Evolutionary conservation across 495 filamentous ascomycete genomes (phyloP).

Genomic region (Poronia punctata): DNA sequence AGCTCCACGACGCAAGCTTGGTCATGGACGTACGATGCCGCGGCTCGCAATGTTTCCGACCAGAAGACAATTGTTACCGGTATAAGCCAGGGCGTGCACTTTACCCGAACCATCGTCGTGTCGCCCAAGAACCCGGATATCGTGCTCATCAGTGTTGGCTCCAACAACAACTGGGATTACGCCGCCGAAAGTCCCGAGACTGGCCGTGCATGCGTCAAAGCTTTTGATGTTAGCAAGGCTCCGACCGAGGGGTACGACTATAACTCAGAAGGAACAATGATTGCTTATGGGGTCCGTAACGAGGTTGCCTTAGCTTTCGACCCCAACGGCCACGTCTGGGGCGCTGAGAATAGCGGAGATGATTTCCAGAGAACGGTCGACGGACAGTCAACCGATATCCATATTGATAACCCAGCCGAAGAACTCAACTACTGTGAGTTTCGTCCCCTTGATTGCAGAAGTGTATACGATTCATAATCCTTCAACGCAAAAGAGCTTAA

Average conservation of each 20-base stretch:
- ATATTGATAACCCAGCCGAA: conserved; percentile 62
- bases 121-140: conserved; percentile 38
- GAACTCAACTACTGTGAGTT: conserved; percentile 61
- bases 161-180: conserved; percentile 50
- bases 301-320: conserved; percentile 58
- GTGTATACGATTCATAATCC: no score
- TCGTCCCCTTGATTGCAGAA: conserved; percentile 13
- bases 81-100: conserved; percentile 52
- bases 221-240: conserved; percentile 48
- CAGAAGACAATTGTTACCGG: conserved; percentile 44
- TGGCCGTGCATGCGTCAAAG: conserved; percentile 54
- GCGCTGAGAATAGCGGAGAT: conserved; percentile 61
- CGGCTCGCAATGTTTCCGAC: conserved; percentile 33
- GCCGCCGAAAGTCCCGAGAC: conserved; percentile 36
- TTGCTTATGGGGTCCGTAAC: conserved; percentile 64
- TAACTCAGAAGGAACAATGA: conserved; percentile 42
- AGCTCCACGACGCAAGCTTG: conserved; percentile 49
- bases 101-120: conserved; percentile 51
- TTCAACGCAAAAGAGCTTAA: conserved; percentile 5
- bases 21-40: conserved; percentile 53
- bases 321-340: conserved; percentile 49
- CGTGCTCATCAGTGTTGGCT: conserved; percentile 53
- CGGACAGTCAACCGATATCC: conserved; percentile 49
- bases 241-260: conserved; percentile 41
- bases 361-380: conserved; percentile 42